phyloP scores from a whole-genome alignment of 306 rosid genomes.

The Leucaena leucocephala region DNA sequence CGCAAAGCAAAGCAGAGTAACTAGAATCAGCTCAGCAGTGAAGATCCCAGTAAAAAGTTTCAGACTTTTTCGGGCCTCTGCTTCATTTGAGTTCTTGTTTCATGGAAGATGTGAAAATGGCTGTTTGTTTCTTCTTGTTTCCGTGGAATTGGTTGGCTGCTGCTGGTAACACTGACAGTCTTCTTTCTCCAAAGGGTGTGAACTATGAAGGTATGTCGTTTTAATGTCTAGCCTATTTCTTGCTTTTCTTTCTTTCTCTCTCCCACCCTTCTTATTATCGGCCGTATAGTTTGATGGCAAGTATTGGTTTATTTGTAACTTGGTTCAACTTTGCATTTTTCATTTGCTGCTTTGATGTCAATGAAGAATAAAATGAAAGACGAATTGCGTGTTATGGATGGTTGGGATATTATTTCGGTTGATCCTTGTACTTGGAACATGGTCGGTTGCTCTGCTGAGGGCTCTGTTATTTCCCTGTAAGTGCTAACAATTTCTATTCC shows the following conservation, averaged over 20 bases:
- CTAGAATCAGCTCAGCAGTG: conserved; percentile 1
- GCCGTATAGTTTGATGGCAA: neutral
- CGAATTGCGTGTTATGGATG: conserved; percentile 61
- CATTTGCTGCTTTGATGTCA: conserved; percentile 96
- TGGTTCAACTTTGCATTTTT: conserved; percentile 32
- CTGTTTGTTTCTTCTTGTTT: conserved; percentile 43
- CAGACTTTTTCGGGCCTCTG: conserved; percentile 38
- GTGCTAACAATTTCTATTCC: conserved; percentile 35
- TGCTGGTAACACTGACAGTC: conserved; percentile 56
- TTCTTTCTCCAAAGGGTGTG: conserved; percentile 94
- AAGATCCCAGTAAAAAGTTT: conserved; percentile 50
- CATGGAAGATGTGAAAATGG: conserved; percentile 46
- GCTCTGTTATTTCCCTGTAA: conserved; percentile 81
- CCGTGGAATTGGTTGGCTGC: conserved; percentile 40
- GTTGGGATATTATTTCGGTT: conserved; percentile 94
- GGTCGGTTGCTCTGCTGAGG: conserved; percentile 85
- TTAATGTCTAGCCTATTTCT: conserved; percentile 17
- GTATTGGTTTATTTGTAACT: conserved; percentile 16
- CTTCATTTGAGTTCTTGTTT: conserved; percentile 33
- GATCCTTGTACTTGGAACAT: conserved; percentile 97
- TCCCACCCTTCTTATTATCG: neutral
- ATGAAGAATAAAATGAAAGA: conserved; percentile 81
- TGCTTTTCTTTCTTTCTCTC: conserved; percentile 3
- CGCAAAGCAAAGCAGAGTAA: conserved; percentile 12
- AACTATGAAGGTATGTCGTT: conserved; percentile 79